Base-by-base conservation (phyloP, 371 early-diverging fungal species). In the Rhizomucor miehei region DNA sequence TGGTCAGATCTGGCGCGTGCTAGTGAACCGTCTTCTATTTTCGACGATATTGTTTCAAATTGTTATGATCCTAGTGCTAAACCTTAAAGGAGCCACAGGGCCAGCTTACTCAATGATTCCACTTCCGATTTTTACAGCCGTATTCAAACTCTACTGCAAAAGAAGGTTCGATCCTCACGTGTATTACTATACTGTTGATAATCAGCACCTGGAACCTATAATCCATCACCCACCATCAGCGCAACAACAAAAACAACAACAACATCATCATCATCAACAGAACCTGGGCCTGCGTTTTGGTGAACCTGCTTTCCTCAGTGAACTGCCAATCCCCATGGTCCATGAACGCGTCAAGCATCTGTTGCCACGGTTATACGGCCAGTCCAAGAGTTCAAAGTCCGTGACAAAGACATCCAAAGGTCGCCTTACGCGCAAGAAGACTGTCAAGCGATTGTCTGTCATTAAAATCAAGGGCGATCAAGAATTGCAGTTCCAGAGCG, bases 1-100 rank as follows among this genome's bases (percentile, higher is more conserved):
- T 9, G 92, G 92, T 14, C 78, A 77, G 17, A 90, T 91, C 70
- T 90, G 87, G 84, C 84, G 86, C 23, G 79, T 84, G 19, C 72
- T 89, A 47, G 82, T 90, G 67, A 86, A 89, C 61, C 83, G 91
- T n/a, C 57, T 90, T 21, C 39, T 87, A 0, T 68, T 80, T 12
- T 82, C 87, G 12, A 59, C 84, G 24, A 59, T 81, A 10, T 62
- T 86, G 45, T 90, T 86, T 69, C 93, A 93, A 60, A 44, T 87
- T 10, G 74, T 86, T 52, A 74, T 89, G 73, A 77, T 86, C 38
- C 80, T 80, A 37, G 77, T 87, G 14, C 75, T 85, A 51, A 69
- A 69, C 35, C 55, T 84, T 41, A 71, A 73, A 56, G 29, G 54
- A 13, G 73, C 73, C 19, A 63, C 60, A 52, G 64, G 62, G 36